phyloP scores from a whole-genome alignment of 2,329 filamentous ascomycete species.

The Diaporthe eres region DNA sequence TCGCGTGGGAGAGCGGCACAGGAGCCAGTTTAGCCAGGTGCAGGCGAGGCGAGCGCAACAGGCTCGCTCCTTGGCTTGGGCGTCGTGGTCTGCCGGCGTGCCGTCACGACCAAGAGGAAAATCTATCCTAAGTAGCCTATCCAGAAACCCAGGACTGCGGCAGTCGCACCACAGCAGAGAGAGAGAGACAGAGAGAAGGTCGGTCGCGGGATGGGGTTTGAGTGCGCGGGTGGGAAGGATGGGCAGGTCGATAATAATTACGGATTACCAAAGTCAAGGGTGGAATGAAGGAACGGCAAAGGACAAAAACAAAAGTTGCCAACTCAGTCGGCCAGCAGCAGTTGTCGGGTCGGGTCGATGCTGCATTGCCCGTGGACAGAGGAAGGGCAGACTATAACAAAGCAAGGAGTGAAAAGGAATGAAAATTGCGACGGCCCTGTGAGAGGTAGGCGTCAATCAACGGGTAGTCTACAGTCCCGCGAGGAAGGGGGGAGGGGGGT shows the following conservation, averaged over 20 bases:
- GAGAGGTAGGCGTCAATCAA: constrained; percentile 21
- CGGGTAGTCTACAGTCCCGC: constrained; percentile 16
- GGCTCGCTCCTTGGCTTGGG: not conserved
- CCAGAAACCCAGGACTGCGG: not conserved
- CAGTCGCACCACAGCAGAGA: constrained; percentile 2
- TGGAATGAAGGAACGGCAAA: constrained; percentile 7
- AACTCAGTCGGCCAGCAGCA: constrained; percentile 26
- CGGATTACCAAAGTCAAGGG: constrained; percentile 18
- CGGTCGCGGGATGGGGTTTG: not conserved
- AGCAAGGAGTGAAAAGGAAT: constrained; percentile 26
- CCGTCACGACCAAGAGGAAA: constrained; percentile 7
- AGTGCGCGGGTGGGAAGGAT: not conserved
- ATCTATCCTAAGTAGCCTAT: constrained; percentile 6
- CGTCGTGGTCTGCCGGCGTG: constrained; percentile 7
- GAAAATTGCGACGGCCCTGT: constrained; percentile 16
- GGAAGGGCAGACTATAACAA: constrained; percentile 6
- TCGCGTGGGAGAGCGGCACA: constrained; percentile 29
- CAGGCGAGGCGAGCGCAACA: constrained; percentile 8
- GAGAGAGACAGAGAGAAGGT: not conserved
- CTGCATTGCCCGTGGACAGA: constrained; percentile 29
- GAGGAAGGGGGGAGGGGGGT: not conserved
- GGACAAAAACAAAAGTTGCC: not conserved
- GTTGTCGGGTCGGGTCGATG: constrained; percentile 6
- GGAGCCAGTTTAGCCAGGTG: constrained; percentile 3
- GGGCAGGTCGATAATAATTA: constrained; percentile 10